Conservation (phyloP, 2,329 filamentous ascomycete species). For the Neonectria faginata region DNA sequence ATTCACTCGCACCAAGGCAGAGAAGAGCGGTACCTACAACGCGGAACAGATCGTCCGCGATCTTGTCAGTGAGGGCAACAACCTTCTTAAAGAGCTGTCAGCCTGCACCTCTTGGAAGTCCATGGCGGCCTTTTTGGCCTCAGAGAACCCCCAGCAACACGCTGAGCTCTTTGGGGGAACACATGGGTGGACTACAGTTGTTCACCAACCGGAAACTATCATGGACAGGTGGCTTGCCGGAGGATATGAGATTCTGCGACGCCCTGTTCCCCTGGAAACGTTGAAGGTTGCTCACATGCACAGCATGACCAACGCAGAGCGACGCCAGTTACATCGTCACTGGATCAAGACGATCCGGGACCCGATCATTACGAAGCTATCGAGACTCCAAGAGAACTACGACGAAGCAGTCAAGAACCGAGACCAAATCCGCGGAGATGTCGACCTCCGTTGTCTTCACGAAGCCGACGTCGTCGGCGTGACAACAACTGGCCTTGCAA, state of each 20-base stretch:
- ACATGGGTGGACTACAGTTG: neutral
- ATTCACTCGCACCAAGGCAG: neutral
- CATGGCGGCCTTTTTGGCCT: neutral
- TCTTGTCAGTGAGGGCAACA: neutral
- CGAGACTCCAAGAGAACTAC: neutral
- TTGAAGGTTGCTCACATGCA: neutral
- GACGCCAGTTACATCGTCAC: neutral
- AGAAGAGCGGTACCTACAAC: neutral
- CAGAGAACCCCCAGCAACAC: neutral
- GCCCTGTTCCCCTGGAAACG: neutral
- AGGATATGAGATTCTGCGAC: neutral
- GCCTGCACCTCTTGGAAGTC: neutral
- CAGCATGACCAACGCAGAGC: neutral
- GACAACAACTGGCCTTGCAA: conserved; percentile 70
- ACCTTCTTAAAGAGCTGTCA: neutral
- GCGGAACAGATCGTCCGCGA: neutral
- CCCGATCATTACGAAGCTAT: neutral
- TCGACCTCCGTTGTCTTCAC: conserved; percentile 53
- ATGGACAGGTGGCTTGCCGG: neutral
- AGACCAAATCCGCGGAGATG: conserved; percentile 41
- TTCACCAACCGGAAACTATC: neutral
- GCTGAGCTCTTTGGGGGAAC: neutral
- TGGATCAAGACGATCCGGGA: neutral
- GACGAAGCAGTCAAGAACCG: conserved; percentile 3
- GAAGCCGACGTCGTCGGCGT: conserved; percentile 65